A percentile compares a stretch with the other conserved stretches of the same genome.
These are phyloP conservation scores for Porodaedalea pini DNA, from an alignment of 1,284 basidiomycete species.

Conservation along the genomic window DNA sequence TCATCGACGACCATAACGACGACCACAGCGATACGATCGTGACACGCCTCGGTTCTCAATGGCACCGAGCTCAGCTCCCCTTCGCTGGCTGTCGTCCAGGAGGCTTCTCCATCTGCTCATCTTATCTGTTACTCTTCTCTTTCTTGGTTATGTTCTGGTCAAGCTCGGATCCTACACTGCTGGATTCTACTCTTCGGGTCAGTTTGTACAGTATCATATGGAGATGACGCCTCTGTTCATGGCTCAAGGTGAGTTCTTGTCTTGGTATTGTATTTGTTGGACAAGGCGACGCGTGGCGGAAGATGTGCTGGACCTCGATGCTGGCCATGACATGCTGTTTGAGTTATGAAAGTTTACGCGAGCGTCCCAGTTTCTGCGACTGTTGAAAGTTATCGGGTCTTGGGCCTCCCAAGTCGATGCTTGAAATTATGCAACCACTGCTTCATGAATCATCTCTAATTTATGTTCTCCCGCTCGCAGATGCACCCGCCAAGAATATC, in stretches of 20 bases:
- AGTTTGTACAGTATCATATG: constrained; percentile 5
- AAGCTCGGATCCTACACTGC: background rate
- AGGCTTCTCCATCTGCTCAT: background rate
- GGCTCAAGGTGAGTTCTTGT: background rate
- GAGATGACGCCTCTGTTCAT: background rate
- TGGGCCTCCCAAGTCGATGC: no score
- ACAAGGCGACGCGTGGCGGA: no score
- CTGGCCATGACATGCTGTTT: no score
- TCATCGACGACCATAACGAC: no score
- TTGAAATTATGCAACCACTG: no score
- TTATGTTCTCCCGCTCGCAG: no score
- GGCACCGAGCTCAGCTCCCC: background rate
- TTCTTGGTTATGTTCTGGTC: background rate
- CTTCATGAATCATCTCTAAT: no score
- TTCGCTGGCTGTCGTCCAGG: background rate
- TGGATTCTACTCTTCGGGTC: background rate
- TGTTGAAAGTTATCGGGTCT: no score
- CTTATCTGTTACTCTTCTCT: background rate
- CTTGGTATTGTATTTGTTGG: no score
- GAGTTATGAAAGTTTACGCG: background rate
- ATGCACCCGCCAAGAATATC: background rate
- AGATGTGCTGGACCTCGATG: no score
- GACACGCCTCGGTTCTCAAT: no score
- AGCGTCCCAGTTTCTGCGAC: background rate
- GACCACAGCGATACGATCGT: no score